Base-by-base conservation (phyloP, 768 basidiomycete genomes). In the Hypholoma fasciculare region DNA sequence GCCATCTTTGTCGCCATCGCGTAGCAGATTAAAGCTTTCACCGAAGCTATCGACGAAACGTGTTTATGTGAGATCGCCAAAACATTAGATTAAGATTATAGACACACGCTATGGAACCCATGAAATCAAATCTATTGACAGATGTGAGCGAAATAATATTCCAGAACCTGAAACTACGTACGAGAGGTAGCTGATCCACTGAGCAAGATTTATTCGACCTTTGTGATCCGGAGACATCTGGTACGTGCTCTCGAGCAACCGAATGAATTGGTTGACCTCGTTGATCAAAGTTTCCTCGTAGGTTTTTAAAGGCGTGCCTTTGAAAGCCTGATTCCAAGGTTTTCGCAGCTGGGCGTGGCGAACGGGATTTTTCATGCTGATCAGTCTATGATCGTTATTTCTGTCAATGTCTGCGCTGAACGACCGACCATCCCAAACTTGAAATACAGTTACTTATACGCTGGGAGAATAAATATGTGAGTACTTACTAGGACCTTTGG, bases 241-340 rank as follows among this genome's bases (percentile, higher is more conserved):
- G 8, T 69, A 59, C 6, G 53, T 56, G 7, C 34, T 27, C 19
- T 58, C 39, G 11, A 65, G 38, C 3, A 46, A 52, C 2, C 40
- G 38, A 11, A 47, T 57, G 8, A 78, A 66, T 52, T 74, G 71
- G 3, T 49, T 44, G 4, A 67, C 58, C 17, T 61, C 54, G 7
- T 56, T 49, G 19, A 54, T 37, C 12, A 72, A 52, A 19, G 69
- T 60, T 0, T 63, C 63, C 7, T 65, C 56, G 52, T 71, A 72
- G 16, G 59, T 58, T 27, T 67, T 67, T 40, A 79, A 39, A 12
- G 77, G 70, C 7, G 65, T 64, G 14, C 71, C 58, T 34, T 65
- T 71, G 57, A 81, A 74, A 0, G 72, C 76, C 7, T 72, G 63
- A 44, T 74, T 74, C 78, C 78, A 79, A 26, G 73, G 62, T 44